Conservation (phyloP, 352 stramenopile genomes). For the Globisporangium abappressorium region DNA sequence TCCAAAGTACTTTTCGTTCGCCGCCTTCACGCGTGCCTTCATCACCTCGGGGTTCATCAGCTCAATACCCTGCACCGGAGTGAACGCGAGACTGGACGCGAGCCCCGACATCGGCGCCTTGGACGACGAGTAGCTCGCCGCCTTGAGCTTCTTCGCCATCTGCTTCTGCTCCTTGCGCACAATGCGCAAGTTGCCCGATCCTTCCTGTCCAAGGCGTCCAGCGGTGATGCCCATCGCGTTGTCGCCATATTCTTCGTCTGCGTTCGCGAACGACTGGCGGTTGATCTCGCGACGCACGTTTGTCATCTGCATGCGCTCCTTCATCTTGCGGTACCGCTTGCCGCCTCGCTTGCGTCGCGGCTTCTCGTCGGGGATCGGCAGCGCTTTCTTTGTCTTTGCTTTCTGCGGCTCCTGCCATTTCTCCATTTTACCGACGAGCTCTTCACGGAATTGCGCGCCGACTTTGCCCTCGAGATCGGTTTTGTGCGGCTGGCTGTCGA, state of each 20-base stretch:
- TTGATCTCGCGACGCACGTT: constrained; percentile 97
- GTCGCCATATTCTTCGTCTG: constrained; percentile 96
- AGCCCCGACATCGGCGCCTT: constrained; percentile 84
- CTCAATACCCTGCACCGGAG: constrained; percentile 95
- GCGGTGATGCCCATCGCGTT: constrained; percentile 97
- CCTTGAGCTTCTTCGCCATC: constrained; percentile 90
- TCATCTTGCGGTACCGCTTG: constrained; percentile 95
- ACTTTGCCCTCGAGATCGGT: constrained; percentile 59
- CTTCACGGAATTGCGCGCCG: constrained; percentile 84
- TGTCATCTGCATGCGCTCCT: constrained; percentile 97
- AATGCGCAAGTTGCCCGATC: constrained; percentile 85
- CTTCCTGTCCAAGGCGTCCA: constrained; percentile 90
- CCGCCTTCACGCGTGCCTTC: constrained; percentile 87
- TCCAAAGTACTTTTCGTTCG: constrained; percentile 98
- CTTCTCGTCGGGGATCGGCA: constrained; percentile 96
- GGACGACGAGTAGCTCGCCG: constrained; percentile 79
- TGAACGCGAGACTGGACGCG: constrained; percentile 97
- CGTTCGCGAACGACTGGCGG: constrained; percentile 92
- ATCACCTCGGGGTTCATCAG: constrained; percentile 96
- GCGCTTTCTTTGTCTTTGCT: constrained; percentile 95
- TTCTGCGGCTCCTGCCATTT: constrained; percentile 98
- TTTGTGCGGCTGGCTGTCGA: constrained; percentile 89
- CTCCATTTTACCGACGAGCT: constrained; percentile 94
- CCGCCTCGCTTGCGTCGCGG: constrained; percentile 92
- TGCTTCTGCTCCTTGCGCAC: constrained; percentile 90